A percentile compares a stretch with the other conserved stretches of the same genome.
phyloP scores from a whole-genome alignment of 257 asterid genomes.

The Lithospermum erythrorhizon region DNA sequence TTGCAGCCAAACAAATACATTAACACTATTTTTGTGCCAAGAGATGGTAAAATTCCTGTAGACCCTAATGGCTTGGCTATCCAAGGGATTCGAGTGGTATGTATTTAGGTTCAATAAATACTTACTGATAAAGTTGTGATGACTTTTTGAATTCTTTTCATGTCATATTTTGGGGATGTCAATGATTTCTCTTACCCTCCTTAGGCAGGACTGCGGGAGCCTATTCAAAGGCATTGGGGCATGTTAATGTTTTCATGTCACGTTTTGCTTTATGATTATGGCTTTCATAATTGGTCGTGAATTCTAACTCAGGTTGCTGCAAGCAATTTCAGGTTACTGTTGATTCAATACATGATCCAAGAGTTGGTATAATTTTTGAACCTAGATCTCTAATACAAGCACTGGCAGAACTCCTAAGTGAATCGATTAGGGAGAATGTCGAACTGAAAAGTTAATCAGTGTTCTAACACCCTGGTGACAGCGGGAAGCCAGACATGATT shows the following conservation, averaged over 20 bases:
- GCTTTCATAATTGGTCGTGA: neutral
- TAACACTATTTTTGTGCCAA: conserved; percentile 71
- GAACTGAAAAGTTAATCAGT: conserved; percentile 10
- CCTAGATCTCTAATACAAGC: conserved; percentile 65
- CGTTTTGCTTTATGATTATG: neutral
- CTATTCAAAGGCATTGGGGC: too few relatives aligned
- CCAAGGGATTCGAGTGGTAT: conserved; percentile 72
- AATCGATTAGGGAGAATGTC: conserved; percentile 11
- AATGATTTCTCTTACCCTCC: too few relatives aligned
- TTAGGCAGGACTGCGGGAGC: too few relatives aligned
- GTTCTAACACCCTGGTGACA: conserved; percentile 1
- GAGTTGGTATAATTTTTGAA: conserved; percentile 55
- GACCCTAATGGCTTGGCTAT: conserved; percentile 43
- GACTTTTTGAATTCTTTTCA: neutral
- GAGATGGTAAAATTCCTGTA: conserved; percentile 54
- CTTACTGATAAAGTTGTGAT: neutral
- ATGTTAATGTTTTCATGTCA: too few relatives aligned
- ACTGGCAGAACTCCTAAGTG: conserved; percentile 39
- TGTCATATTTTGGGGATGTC: neutral
- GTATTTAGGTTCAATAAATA: neutral
- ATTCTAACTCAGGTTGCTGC: neutral
- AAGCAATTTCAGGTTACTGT: conserved; percentile 49
- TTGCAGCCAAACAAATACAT: conserved; percentile 69
- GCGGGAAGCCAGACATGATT: neutral
- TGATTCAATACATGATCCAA: conserved; percentile 51